Base-by-base conservation (phyloP, 2,329 filamentous ascomycete genomes). In the Cladosporium sp. region DNA sequence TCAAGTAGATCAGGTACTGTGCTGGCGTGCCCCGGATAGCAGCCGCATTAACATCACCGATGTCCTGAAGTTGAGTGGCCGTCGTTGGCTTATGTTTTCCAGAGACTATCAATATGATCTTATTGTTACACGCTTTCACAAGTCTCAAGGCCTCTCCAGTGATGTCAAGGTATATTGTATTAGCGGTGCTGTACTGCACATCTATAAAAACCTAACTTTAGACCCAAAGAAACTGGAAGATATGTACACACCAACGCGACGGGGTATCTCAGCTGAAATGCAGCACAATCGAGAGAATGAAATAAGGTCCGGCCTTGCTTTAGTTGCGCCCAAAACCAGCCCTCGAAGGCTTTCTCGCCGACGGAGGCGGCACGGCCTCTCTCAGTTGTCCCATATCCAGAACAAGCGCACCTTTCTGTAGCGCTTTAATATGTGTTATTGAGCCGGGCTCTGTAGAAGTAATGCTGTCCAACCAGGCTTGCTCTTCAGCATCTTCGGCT, bases 401-500 rank as follows among this genome's bases (percentile, higher is more conserved):
- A 8, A 74, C 69, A 26, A 77, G 67, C 24, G 69, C 66, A 47
- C 74, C 74, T 6, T 68, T 67, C 57, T 72, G 68, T 28, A 71
- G 69, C 60, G 68, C 72, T 54, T 71, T 75, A 66, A 70, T 69
- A 34, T 70, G 65, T 14, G 60, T 62, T 32, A 72, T 69, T 15
- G 68, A 65, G 24, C 70, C 72, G 26, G 65, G 52, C 4, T 72
- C 71, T 1, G 69, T 68, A 15, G 70, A 67, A 36, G 73, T 69
- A 12, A 76, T 68, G 67, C 71, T 74, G 58, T 71, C 70, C 26
- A 77, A 66, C 75, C 75, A 77, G 2, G 74, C 73, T 12, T 70
- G 73, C 58, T 76, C 74, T 34, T 75, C 73, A 14, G 66, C 68
- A 6, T 70, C 69, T 28, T 66, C 64, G 7, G 55, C 66, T 28